Base-by-base conservation (phyloP, 1,284 basidiomycete genomes). In the Apiotrichum sp. region DNA sequence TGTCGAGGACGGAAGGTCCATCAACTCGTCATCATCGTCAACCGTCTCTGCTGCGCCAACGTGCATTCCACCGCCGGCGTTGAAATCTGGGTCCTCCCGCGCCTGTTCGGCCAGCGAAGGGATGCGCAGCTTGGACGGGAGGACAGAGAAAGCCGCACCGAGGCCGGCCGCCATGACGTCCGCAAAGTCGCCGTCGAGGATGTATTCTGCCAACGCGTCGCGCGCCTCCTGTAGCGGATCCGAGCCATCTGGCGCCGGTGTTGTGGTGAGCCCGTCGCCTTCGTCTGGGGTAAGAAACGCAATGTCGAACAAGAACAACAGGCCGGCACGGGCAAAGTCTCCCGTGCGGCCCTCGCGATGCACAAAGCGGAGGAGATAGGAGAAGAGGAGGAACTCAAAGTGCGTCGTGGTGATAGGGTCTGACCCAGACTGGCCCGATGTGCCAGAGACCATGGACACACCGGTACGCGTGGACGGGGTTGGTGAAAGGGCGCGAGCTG, bases 121-220 rank as follows among this genome's bases (percentile, higher is more conserved):
- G 13, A 76, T 64, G 4, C 61, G 61, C 32, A 97, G 80, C 74
- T 95, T 97, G 14, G 85, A 78, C 0, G 96, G 93, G 14, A 98
- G 78, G 16, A 61, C 46, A 1, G 93, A 96, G 70, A 95, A 98
- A 1, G 95, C 88, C 0, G 95, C 95, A 1, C 92, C 89, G 9
- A 98, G 75, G 13, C 93, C 92, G 5, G 95, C 96, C 4, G 88
- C 92, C 47, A 98, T 83, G 2, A 98, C 93, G 59, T 98, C 93
- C 14, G 92, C 89, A 73, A 97, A 96, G 76, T 97, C 93, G 7
- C 93, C 92, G 67, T 96, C 89, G 14, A 96, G 82, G 50, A 98
- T 89, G 70, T 93, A 97, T 69, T 93, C 89, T 32, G 87, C 89
- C 45, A 93, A 79, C n/a, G 86, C 89, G 53, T 89, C 79, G 10